phyloP scores from a whole-genome alignment of 2,329 filamentous ascomycete species.

The Fusarium sp. region DNA sequence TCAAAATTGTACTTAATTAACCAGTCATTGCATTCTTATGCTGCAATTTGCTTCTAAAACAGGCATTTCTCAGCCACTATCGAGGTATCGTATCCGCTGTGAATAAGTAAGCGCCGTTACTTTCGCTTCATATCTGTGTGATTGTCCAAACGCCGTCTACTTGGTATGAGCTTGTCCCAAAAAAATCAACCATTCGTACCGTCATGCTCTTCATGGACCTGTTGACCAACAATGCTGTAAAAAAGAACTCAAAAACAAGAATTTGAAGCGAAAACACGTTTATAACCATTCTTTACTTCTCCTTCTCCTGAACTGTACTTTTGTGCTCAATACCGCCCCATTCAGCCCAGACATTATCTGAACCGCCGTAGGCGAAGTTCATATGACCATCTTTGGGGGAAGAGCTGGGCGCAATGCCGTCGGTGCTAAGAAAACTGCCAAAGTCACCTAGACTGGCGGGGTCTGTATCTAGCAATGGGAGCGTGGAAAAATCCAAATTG shows the following conservation, averaged over 20 bases:
- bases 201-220: slow-evolving; percentile 30
- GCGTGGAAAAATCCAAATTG: slow-evolving; percentile 57
- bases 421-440: slow-evolving; percentile 60
- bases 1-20: background rate
- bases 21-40: background rate
- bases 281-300: slow-evolving; percentile 31
- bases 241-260: slow-evolving; percentile 12
- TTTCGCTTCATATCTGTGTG: background rate
- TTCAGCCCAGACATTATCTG: slow-evolving; percentile 46
- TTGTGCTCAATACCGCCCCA: slow-evolving; percentile 45
- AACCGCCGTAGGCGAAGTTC: slow-evolving; percentile 49
- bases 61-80: slow-evolving; percentile 2
- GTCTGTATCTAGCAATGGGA: slow-evolving; percentile 55
- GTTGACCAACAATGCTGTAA: slow-evolving; percentile 35
- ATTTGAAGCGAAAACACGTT: slow-evolving; percentile 6
- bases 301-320: slow-evolving; percentile 25
- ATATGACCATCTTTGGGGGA: slow-evolving; percentile 52
- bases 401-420: slow-evolving; percentile 61
- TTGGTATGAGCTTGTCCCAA: slow-evolving; percentile 13
- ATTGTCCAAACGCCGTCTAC: slow-evolving; percentile 34
- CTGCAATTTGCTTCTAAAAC: slow-evolving; percentile 9
- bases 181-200: slow-evolving; percentile 24
- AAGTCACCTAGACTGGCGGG: slow-evolving; percentile 58
- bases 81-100: slow-evolving; percentile 32
- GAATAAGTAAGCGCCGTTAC: slow-evolving; percentile 24